These are phyloP conservation scores for Cutaneotrichosporon cutaneum DNA, from an alignment of 1,284 basidiomycete genomes.

Conservation along the genomic window DNA sequence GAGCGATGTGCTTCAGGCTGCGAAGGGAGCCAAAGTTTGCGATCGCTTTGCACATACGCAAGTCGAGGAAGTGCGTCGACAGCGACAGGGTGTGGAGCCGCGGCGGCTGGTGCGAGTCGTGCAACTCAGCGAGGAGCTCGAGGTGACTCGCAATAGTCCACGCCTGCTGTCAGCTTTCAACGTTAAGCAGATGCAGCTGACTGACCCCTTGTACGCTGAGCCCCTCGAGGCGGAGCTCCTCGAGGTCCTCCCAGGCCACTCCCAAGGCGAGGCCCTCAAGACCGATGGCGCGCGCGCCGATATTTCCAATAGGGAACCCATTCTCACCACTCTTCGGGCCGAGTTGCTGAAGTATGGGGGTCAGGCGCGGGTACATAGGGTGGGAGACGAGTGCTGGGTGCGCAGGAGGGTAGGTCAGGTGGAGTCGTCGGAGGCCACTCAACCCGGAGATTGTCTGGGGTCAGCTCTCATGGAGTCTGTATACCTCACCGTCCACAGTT, in stretches of 20 bases:
- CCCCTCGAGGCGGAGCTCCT: slow-evolving; percentile 21
- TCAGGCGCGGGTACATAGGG: slow-evolving; percentile 17
- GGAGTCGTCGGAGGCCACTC: slow-evolving; percentile 8
- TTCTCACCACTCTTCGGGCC: slow-evolving; percentile 8
- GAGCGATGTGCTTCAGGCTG: slow-evolving; percentile 26
- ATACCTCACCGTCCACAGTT: slow-evolving; percentile 18
- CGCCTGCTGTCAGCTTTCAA: slow-evolving; percentile 18
- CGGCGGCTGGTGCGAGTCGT: slow-evolving; percentile 6
- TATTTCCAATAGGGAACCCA: background rate
- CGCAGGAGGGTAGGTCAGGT: slow-evolving; percentile 8
- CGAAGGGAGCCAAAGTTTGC: slow-evolving; percentile 27
- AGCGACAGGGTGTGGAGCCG: slow-evolving; percentile 25
- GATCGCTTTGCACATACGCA: slow-evolving; percentile 25
- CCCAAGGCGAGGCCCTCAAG: slow-evolving; percentile 25
- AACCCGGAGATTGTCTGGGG: slow-evolving; percentile 17
- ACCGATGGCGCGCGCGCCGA: slow-evolving; percentile 16
- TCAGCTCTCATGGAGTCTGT: background rate
- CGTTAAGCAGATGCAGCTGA: background rate
- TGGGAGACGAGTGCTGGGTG: slow-evolving; percentile 12
- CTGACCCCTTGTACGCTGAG: slow-evolving; percentile 28
- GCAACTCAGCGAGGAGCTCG: slow-evolving; percentile 19
- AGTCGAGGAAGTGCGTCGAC: slow-evolving; percentile 35
- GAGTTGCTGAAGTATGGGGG: slow-evolving; percentile 14
- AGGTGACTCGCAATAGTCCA: slow-evolving; percentile 28
- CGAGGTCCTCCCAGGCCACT: slow-evolving; percentile 32